Percentiles rank a stretch among this genome's conserved stretches.
Evolutionary conservation across 1,284 basidiomycete genomes (phyloP).

Genomic region (Pseudozyma pruni): DNA sequence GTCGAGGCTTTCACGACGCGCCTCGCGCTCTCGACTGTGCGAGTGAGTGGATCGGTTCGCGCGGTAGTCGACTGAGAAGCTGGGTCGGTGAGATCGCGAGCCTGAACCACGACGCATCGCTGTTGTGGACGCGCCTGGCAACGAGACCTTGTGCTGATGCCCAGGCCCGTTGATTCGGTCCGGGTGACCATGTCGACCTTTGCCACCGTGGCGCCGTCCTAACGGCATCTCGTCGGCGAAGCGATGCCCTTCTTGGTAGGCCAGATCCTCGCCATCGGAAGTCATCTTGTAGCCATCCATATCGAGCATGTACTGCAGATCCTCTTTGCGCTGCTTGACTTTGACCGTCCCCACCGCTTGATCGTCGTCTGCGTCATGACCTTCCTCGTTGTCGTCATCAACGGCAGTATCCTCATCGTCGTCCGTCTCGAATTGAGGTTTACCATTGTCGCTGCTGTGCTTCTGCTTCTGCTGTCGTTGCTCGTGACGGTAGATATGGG

Average conservation of each 20-base stretch:
- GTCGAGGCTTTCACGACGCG: conserved; percentile 34
- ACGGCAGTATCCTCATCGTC: conserved; percentile 14
- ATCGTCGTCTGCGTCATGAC: conserved; percentile 10
- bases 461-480: conserved; percentile 18
- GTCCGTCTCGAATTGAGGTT: conserved; percentile 17
- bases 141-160: conserved; percentile 44
- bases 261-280: conserved; percentile 58
- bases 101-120: conserved; percentile 30
- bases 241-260: conserved; percentile 56
- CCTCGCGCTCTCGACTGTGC: conserved; percentile 19
- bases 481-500: conserved; percentile 19
- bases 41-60: conserved; percentile 2
- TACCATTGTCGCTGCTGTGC: not conserved
- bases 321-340: conserved; percentile 35
- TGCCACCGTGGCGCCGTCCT: conserved; percentile 59
- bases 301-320: conserved; percentile 61
- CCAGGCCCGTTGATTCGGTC: conserved; percentile 33
- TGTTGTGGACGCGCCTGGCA: conserved; percentile 25
- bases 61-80: conserved; percentile 42
- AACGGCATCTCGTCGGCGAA: conserved; percentile 65
- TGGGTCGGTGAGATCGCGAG: conserved; percentile 38
- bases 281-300: conserved; percentile 68
- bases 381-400: conserved; percentile 1
- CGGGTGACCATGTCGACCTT: conserved; percentile 44
- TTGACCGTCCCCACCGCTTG: conserved; percentile 27